A percentile compares a stretch with the other conserved stretches of the same genome.
Evolutionary conservation across 129 eudicot genomes (phyloP).

Genomic region (Flaveria ramosissima): DNA sequence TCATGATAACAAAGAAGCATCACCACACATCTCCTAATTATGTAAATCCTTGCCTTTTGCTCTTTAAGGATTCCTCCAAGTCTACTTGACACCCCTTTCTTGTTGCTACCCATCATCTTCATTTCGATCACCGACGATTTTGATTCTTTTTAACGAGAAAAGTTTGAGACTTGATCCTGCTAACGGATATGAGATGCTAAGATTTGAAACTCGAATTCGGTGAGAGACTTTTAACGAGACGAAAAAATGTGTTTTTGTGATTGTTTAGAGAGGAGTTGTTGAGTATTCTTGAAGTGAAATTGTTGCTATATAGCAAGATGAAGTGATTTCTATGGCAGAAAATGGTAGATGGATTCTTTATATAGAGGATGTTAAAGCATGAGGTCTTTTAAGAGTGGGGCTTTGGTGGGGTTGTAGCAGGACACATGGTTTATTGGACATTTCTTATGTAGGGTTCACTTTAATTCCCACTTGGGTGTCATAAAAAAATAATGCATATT

Average conservation of each 20-base stretch:
- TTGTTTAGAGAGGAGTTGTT: conserved; percentile 6
- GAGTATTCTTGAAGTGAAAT: conserved; percentile 26
- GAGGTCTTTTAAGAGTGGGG: conserved; percentile 23
- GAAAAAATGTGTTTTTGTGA: not conserved
- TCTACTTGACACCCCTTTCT: conserved; percentile 75
- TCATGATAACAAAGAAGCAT: conserved; percentile 98
- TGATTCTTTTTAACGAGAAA: not conserved
- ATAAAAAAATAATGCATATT: not conserved
- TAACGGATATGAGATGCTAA: not conserved
- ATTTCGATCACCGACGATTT: not conserved
- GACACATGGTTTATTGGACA: conserved; percentile 31
- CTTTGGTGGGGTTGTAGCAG: conserved; percentile 15
- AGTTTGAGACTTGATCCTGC: not conserved
- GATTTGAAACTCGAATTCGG: not conserved
- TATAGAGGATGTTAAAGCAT: conserved; percentile 34
- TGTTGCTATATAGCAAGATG: conserved; percentile 29
- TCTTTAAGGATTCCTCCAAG: conserved; percentile 83
- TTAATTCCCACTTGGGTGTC: conserved; percentile 31
- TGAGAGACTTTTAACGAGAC: not conserved
- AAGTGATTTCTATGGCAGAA: conserved; percentile 33
- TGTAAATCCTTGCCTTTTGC: conserved; percentile 91
- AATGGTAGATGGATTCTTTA: conserved; percentile 30
- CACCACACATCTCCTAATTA: conserved; percentile 89
- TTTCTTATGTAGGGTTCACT: conserved; percentile 31
- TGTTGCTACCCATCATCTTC: conserved; percentile 52